Evolutionary conservation across 768 basidiomycete species (phyloP).

Genomic region (Strobilomyces dryophilus): DNA sequence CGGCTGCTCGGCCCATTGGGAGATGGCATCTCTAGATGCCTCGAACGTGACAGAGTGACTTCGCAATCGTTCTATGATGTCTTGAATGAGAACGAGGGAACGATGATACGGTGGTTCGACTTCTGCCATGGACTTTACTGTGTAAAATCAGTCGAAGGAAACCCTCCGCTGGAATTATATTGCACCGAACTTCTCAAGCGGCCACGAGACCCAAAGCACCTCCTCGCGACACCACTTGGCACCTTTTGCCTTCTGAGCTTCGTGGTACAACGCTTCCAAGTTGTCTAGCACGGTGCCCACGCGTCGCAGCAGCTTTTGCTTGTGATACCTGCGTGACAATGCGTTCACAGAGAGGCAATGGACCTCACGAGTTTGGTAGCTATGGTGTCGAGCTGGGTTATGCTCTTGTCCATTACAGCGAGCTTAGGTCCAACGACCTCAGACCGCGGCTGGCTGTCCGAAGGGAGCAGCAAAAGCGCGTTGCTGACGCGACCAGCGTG

Average conservation of each 20-base stretch:
- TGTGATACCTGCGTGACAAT: not conserved
- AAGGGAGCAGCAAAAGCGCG: constrained; percentile 50
- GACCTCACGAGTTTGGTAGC: constrained; percentile 61
- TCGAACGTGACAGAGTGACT: constrained; percentile 69
- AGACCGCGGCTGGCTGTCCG: constrained; percentile 49
- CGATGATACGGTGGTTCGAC: constrained; percentile 65
- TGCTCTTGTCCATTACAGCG: constrained; percentile 59
- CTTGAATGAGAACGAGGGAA: constrained; percentile 52
- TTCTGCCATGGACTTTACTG: constrained; percentile 53
- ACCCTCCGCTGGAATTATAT: not conserved
- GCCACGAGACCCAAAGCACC: constrained; percentile 80
- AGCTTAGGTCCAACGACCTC: constrained; percentile 65
- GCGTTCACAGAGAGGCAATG: not conserved
- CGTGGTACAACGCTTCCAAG: constrained; percentile 59
- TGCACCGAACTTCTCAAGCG: constrained; percentile 73
- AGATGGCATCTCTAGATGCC: constrained; percentile 55
- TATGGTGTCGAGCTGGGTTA: constrained; percentile 55
- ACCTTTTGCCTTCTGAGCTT: constrained; percentile 69
- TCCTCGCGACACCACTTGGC: constrained; percentile 67
- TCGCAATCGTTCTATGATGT: constrained; percentile 54
- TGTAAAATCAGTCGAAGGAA: not conserved
- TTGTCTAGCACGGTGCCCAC: constrained; percentile 62
- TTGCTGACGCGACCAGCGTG: constrained; percentile 43
- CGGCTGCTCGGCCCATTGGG: constrained; percentile 67
- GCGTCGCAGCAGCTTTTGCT: constrained; percentile 71